These are phyloP conservation scores for Sugiyamaella neomexicana DNA, from an alignment of 1,139 yeast genomes.

Conservation along the genomic window DNA sequence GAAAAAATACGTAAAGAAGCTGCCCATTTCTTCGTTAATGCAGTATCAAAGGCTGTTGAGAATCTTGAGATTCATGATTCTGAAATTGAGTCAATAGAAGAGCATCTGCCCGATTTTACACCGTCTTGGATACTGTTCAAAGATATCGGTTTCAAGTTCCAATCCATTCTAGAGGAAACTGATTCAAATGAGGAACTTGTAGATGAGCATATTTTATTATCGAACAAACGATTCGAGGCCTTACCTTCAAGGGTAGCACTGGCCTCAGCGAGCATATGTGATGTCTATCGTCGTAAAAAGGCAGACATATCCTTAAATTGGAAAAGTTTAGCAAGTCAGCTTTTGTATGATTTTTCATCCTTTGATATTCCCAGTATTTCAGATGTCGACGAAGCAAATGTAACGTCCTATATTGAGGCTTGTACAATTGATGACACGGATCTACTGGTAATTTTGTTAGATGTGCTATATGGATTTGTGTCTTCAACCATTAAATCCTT, in stretches of 20 bases:
- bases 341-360: constrained; percentile 37
- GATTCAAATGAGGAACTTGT: constrained; percentile 7
- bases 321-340: constrained; percentile 29
- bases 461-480: constrained; percentile 36
- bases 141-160: constrained; percentile 23
- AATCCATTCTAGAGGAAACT: constrained; percentile 15
- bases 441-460: constrained; percentile 34
- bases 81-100: constrained; percentile 23
- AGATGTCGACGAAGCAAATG: constrained; percentile 23
- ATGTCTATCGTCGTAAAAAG: constrained; percentile 27
- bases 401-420: constrained; percentile 22
- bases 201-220: constrained; percentile 4
- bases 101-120: constrained; percentile 23
- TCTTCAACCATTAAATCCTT: constrained; percentile 24
- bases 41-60: constrained; percentile 9
- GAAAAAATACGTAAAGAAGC: constrained; percentile 39
- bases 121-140: constrained; percentile 33
- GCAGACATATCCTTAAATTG: constrained; percentile 27
- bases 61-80: constrained; percentile 22
- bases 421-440: constrained; percentile 27
- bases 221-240: constrained; percentile 18
- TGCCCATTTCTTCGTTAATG: constrained; percentile 22
- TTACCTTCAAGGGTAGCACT: constrained; percentile 22
- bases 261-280: constrained; percentile 27
- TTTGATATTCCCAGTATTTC: constrained; percentile 16